A percentile compares a stretch with the other conserved stretches of the same genome.
Conservation (phyloP, 768 basidiomycete genomes). For the Suillus sp. region DNA sequence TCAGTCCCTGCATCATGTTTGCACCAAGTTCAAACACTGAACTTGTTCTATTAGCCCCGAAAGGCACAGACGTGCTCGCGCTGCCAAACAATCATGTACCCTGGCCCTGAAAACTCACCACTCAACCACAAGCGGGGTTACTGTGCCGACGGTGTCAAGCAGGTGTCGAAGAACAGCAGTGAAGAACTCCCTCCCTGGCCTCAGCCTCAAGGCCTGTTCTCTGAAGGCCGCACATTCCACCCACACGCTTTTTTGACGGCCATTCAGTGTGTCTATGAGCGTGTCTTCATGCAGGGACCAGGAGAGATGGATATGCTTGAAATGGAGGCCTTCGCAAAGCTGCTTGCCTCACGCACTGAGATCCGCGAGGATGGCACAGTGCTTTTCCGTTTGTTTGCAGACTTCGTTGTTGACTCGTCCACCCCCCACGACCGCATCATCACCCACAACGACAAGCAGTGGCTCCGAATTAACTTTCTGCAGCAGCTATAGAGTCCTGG, state of each 20-base stretch:
- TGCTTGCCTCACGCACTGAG: not conserved
- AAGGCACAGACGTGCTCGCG: conserved; percentile 4
- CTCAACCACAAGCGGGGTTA: conserved; percentile 10
- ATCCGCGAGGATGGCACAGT: not conserved
- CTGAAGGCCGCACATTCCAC: not conserved
- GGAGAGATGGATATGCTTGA: not conserved
- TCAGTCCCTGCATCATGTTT: too few species aligned
- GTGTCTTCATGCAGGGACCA: not conserved
- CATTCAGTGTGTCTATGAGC: not conserved
- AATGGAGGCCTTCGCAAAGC: not conserved
- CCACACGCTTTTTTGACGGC: not conserved
- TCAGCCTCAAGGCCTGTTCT: conserved; percentile 13
- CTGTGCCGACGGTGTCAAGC: conserved; percentile 7
- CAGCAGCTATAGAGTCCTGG: not conserved
- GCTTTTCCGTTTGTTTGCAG: not conserved
- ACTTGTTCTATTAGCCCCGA: conserved; percentile 3
- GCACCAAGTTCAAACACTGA: too few species aligned
- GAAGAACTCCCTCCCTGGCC: conserved; percentile 12
- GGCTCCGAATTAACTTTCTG: not conserved
- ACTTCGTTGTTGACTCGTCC: not conserved
- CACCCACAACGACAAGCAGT: not conserved
- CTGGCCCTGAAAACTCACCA: conserved; percentile 6
- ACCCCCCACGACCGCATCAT: not conserved
- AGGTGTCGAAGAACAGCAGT: not conserved
- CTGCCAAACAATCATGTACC: conserved; percentile 13